Percentiles rank a stretch among this genome's conserved stretches.
These are phyloP conservation scores for Craterostigma plantagineum DNA, from an alignment of 257 asterid species.

Conservation along the genomic window DNA sequence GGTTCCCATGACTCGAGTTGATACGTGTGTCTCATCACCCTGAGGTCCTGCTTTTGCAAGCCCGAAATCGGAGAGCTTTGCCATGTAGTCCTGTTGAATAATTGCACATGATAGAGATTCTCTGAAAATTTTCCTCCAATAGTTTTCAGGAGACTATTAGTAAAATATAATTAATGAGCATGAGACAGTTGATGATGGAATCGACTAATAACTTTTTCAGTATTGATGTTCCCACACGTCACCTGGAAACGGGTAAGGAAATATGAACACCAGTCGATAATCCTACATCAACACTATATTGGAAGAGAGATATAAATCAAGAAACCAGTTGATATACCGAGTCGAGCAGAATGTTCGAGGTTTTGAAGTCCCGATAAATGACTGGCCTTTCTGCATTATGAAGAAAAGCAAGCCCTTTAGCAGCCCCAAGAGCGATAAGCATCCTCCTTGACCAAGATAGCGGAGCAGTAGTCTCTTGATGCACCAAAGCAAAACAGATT, in stretches of 20 bases:
- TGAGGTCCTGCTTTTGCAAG: constrained; percentile 99
- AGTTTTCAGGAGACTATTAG: no score
- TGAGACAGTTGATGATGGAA: no score
- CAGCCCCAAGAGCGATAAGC: constrained; percentile 99
- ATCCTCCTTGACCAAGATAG: constrained; percentile 90
- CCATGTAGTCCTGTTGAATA: constrained; percentile 69
- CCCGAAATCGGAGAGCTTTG: constrained; percentile 97
- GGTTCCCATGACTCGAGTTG: constrained; percentile 98
- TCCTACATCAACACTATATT: no score
- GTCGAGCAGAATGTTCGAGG: constrained; percentile 85
- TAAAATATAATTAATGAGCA: no score
- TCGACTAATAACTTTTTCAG: no score
- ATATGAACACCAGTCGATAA: no score
- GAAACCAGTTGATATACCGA: constrained; percentile 42
- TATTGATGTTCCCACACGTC: no score
- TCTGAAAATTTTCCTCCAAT: no score
- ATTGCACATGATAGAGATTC: no score
- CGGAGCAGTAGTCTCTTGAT: constrained; percentile 70
- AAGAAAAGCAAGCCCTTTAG: constrained; percentile 98
- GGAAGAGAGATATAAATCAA: constrained; percentile 1
- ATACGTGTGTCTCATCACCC: constrained; percentile 98
- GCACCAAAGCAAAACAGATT: constrained; percentile 48
- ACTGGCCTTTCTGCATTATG: constrained; percentile 98
- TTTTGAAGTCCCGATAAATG: constrained; percentile 93
- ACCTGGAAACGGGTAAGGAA: no score